These are phyloP conservation scores for Aspergillus sojae DNA, from an alignment of 2,329 filamentous ascomycete species.

Conservation along the genomic window DNA sequence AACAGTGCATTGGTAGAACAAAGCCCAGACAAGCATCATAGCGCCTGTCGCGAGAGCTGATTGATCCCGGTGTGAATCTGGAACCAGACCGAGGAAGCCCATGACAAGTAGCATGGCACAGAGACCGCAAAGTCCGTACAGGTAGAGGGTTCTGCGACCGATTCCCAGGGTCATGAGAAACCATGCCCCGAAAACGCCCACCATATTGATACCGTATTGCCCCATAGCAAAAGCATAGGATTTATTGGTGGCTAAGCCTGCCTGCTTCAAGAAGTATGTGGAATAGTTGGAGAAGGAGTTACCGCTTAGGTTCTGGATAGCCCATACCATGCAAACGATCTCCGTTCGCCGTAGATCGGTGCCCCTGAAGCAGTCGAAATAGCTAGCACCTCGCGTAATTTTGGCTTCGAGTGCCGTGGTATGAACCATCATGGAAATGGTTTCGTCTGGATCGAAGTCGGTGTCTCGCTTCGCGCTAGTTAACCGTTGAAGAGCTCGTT, in stretches of 20 bases:
- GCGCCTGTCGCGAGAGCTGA: slow-evolving; percentile 77
- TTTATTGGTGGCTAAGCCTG: slow-evolving; percentile 53
- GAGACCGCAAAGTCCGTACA: slow-evolving; percentile 73
- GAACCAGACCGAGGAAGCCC: slow-evolving; percentile 79
- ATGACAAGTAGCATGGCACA: slow-evolving; percentile 78
- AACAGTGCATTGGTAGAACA: slow-evolving; percentile 83
- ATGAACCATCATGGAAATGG: slow-evolving; percentile 88
- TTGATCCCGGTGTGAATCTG: slow-evolving; percentile 58
- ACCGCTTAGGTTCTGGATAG: slow-evolving; percentile 66
- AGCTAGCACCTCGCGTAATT: slow-evolving; percentile 73
- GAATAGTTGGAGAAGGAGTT: slow-evolving; percentile 67
- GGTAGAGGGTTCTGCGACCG: slow-evolving; percentile 74
- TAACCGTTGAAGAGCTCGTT: slow-evolving; percentile 46
- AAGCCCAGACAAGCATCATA: slow-evolving; percentile 81
- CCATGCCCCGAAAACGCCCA: slow-evolving; percentile 81
- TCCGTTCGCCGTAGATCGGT: slow-evolving; percentile 77
- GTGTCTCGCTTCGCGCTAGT: slow-evolving; percentile 57
- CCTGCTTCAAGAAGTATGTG: slow-evolving; percentile 62
- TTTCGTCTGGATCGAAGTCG: slow-evolving; percentile 79
- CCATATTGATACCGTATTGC: slow-evolving; percentile 71
- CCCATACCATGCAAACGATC: slow-evolving; percentile 67
- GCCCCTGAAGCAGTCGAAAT: slow-evolving; percentile 82
- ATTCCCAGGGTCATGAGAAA: slow-evolving; percentile 73
- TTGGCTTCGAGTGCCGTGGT: slow-evolving; percentile 79
- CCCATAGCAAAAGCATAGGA: slow-evolving; percentile 62